Base-by-base conservation (phyloP, 306 rosid genomes). In the Trifolium subterraneum region DNA sequence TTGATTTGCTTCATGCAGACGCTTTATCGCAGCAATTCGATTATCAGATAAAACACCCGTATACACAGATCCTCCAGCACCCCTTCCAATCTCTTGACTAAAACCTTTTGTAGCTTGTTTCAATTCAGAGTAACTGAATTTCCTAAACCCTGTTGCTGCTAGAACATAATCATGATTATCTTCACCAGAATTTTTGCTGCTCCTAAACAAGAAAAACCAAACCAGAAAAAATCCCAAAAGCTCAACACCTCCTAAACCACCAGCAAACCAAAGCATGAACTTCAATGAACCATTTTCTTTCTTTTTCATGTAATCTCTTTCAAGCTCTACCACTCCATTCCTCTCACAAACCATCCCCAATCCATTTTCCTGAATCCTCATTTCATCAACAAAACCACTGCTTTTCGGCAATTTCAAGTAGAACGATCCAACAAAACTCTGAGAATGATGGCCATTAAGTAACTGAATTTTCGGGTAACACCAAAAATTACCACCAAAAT, bases 61-160 rank as follows among this genome's bases (percentile, higher is more conserved):
- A 68, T 68, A 68, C 3, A 68, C 73, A 6, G 4, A 47, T 47
- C 73, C 73, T 4, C 60, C 73, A 25, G 44, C 73, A 15, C 73
- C 73, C 10, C 60, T 47, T 68, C 73, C 73, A 48, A 68, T 68
- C 73, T 68, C 73, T 47, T 68, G 16, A 27, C 73, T 68, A 35
- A 68, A 68, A 27, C 73, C 73, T 47, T 68, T 68, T 15, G 73
- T 68, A 15, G 73, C 73, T 47, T 68, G 60, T 68, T 68, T 68
- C 44, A 68, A 22, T 15, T 68, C 58, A 15, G 59, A 68, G 72
- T 45, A 68, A 45, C 41, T 68, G 39, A 45, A 68, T 68, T 31
- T 68, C 59, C 58, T n/a, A 45, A 68, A 68, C 14, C 72, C 72
- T 0, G 58, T 29, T 42, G 71, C 71, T 51, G 74, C 74, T 31